phyloP scores from a whole-genome alignment of 352 stramenopile species.

The Phytophthora fragariaefolia region DNA sequence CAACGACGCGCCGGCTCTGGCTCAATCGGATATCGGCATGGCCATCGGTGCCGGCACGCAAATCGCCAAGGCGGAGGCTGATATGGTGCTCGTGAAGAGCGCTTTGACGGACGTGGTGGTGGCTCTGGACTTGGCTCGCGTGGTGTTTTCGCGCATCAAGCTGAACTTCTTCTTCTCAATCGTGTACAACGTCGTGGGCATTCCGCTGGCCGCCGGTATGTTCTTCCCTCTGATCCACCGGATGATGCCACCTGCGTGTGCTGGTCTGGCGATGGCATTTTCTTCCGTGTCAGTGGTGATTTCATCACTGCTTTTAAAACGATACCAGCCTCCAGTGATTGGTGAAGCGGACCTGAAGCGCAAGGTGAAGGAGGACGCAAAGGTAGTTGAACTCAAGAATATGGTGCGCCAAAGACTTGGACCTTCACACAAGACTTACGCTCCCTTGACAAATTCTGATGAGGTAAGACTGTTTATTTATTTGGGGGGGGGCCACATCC shows the following conservation, averaged over 20 bases:
- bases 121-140: conserved; percentile 85
- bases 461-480: conserved; percentile 35
- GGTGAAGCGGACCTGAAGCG: conserved; percentile 32
- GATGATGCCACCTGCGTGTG: conserved; percentile 86
- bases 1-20: conserved; percentile 92
- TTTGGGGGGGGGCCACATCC: not conserved
- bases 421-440: conserved; percentile 65
- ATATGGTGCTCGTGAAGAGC: conserved; percentile 90
- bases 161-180: conserved; percentile 91
- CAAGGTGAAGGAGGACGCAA: conserved; percentile 65
- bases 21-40: conserved; percentile 93
- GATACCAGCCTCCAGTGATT: conserved; percentile 65
- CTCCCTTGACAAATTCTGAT: conserved; percentile 60
- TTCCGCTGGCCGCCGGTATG: conserved; percentile 83
- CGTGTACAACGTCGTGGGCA: conserved; percentile 86
- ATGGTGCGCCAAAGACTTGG: conserved; percentile 69
- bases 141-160: conserved; percentile 84
- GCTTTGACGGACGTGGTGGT: conserved; percentile 91
- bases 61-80: conserved; percentile 87
- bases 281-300: conserved; percentile 89
- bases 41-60: conserved; percentile 91
- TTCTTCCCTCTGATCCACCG: conserved; percentile 87
- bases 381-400: conserved; percentile 83
- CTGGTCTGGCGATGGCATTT: conserved; percentile 88
- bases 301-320: conserved; percentile 83